A percentile compares a stretch with the other conserved stretches of the same genome.
Evolutionary conservation across 2,329 filamentous ascomycete species (phyloP).

Genomic region (Cladosporium sp.): DNA sequence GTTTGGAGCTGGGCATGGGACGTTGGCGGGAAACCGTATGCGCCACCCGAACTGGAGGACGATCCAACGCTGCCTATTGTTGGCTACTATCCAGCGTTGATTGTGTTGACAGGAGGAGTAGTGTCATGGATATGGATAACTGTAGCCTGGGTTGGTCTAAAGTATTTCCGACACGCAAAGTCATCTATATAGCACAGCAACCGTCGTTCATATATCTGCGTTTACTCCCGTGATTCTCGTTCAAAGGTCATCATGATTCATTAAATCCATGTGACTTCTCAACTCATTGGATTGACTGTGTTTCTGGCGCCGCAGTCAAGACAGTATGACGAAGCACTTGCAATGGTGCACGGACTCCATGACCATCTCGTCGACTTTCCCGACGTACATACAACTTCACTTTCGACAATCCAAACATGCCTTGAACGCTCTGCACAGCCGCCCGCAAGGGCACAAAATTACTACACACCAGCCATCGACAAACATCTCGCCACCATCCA

Average conservation of each 20-base stretch:
- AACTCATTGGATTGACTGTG: no score
- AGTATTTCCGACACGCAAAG: slow-evolving; percentile 97
- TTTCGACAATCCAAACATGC: slow-evolving; percentile 16
- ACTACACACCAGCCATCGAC: not conserved
- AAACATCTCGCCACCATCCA: not conserved
- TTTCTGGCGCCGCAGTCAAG: no score
- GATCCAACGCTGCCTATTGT: slow-evolving; percentile 93
- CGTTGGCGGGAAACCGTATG: slow-evolving; percentile 92
- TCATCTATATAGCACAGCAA: slow-evolving; percentile 13
- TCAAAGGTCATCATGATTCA: not conserved
- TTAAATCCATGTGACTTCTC: no score
- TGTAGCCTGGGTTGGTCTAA: slow-evolving; percentile 98
- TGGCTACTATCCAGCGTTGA: slow-evolving; percentile 92
- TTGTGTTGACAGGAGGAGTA: slow-evolving; percentile 80
- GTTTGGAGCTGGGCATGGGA: slow-evolving; percentile 99
- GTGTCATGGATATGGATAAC: slow-evolving; percentile 99
- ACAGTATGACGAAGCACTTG: not conserved
- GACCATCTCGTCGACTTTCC: slow-evolving; percentile 10
- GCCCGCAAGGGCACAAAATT: slow-evolving; percentile 15
- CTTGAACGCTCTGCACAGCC: slow-evolving; percentile 11
- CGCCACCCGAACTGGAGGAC: slow-evolving; percentile 91
- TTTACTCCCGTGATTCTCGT: not conserved
- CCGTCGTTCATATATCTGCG: not conserved
- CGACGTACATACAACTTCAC: slow-evolving; percentile 17
- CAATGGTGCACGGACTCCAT: slow-evolving; percentile 2